Percentiles rank a stretch among this genome's conserved stretches.
Evolutionary conservation across 148 eudicot species (phyloP).

Genomic region (Salicornia ramosissima): DNA sequence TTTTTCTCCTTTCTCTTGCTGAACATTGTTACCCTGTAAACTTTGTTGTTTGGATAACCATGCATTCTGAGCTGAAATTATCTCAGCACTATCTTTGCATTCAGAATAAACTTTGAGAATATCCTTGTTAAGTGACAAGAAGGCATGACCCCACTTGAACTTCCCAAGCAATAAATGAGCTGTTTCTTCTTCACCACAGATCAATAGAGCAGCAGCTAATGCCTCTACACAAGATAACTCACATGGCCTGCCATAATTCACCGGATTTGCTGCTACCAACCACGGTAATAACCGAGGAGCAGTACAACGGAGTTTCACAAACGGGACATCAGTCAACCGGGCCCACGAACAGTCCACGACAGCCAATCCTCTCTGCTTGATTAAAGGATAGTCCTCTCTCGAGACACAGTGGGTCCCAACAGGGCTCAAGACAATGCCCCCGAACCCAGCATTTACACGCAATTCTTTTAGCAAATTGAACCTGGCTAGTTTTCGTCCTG

Average conservation of each 20-base stretch:
- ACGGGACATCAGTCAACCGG: slow-evolving; percentile 82
- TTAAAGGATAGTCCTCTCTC: slow-evolving; percentile 62
- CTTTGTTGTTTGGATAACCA: slow-evolving; percentile 78
- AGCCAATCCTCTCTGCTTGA: slow-evolving; percentile 73
- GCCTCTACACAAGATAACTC: slow-evolving; percentile 97
- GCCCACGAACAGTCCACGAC: slow-evolving; percentile 99
- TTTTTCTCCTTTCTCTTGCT: slow-evolving; percentile 30
- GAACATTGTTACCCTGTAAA: slow-evolving; percentile 27
- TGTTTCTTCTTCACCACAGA: slow-evolving; percentile 92
- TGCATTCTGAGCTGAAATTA: slow-evolving; percentile 69
- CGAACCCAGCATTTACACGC: slow-evolving; percentile 75
- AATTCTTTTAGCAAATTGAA: slow-evolving; percentile 78
- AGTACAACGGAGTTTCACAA: slow-evolving; percentile 72
- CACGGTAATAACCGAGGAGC: slow-evolving; percentile 93
- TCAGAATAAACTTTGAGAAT: slow-evolving; percentile 72
- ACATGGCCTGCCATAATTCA: slow-evolving; percentile 93
- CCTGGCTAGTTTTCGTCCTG: slow-evolving; percentile 88
- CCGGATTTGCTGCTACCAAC: slow-evolving; percentile 96
- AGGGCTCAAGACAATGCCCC: slow-evolving; percentile 85
- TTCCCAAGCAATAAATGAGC: slow-evolving; percentile 69
- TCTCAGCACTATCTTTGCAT: slow-evolving; percentile 74
- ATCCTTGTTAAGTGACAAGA: slow-evolving; percentile 91
- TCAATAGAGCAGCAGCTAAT: slow-evolving; percentile 79
- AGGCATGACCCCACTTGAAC: slow-evolving; percentile 99
- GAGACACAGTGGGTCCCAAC: slow-evolving; percentile 83